Evolutionary conservation across 2,329 filamentous ascomycete species (phyloP), one percentile per base, ranked within the genome.

Genomic region (Zymoseptoria tritici): DNA sequence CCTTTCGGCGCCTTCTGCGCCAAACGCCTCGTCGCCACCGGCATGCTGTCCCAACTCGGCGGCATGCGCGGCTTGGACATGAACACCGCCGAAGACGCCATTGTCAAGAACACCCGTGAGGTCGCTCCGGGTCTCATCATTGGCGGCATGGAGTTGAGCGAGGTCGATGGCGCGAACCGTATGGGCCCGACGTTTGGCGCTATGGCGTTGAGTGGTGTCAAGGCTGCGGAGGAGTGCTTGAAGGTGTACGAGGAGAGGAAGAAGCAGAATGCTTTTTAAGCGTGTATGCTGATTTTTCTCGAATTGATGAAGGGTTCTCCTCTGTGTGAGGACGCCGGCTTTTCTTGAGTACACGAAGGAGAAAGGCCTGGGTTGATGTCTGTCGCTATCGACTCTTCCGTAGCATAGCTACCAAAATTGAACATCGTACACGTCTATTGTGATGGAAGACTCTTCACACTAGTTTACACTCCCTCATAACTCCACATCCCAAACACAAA

Each of bases 51-150:
- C 73, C 86, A 89, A 76, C 84, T 96, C 2, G 91, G 90, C 59
- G 91, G 91, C 66, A 97, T 97, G 91, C 86, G 91, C 60, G 92
- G 91, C 8, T 80, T 97, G 19, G 91, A 97, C 76, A 97, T 96
- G 91, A 90, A 91, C 77, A 79, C 81, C 1, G 91, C 91, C 52
- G 91, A 97, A 76, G 91, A 97, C 69, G 91, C 91, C 54, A 96
- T 97, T 68, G 91, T 96, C 73, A 96, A 94, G 81, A 82, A 88
- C 67, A 96, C 91, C 6, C 86, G 91, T 62, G 91, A 96, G 80
- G 83, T 97, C 61, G 85, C 91, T 13, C 90, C 90, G 5, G 91
- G 92, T 26, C 79, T 97, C 64, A 91, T 96, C 69, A 88, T 95
- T n/a, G 92, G 91, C 57, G 92, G 91, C 49, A 97, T 97, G 91